Base-by-base conservation (phyloP, 1,284 basidiomycete species). In the Phellinidium pouzarii region DNA sequence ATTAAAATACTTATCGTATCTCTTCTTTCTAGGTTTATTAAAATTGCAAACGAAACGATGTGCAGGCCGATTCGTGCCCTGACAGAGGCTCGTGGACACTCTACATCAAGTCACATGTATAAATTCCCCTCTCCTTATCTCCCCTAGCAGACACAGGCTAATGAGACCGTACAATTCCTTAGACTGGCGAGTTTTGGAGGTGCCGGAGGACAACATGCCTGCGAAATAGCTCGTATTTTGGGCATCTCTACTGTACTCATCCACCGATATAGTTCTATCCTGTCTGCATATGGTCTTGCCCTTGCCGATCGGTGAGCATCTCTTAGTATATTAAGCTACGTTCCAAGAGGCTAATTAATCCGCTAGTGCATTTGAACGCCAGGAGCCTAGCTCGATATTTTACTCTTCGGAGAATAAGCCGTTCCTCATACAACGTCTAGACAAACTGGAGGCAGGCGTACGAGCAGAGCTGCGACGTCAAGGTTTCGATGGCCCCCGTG, bases 21-120 rank as follows among this genome's bases (percentile, higher is more conserved):
- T n/a, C n/a, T n/a, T n/a, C n/a, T 37, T 55, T 44, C 60, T 48
- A 88, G 87, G 1, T 94, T 93, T 66, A 87, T 94, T 71, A 91
- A 91, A 62, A 87, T 94, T n/a, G 91, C 91, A 9, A 94, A 93
- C 58, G 91, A 93, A 70, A 91, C 89, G 0, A 96, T 96, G 93
- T 88, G 86, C 60, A 74, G 94, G 42, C 94, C 94, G 1, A 96
- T 97, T 56, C 82, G 94, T 5, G 85, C 94, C 1, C 68, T 97
- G 56, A 97, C 94, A 0, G 94, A 95, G 68, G 92, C 90, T 1
- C 74, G 91, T 44, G 94, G 94, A 3, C 84, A 92, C 66, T 87
- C 88, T 2, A 88, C 89, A 0, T 79, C 81, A 1, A 85, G 83
- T 62, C 94, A 97, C 64, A 79, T 92, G 82, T 86, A 64, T 38